Percentiles rank a stretch among this genome's conserved stretches.
phyloP scores from a whole-genome alignment of 371 early-diverging fungal species.

The Haplosporangium sp. region DNA sequence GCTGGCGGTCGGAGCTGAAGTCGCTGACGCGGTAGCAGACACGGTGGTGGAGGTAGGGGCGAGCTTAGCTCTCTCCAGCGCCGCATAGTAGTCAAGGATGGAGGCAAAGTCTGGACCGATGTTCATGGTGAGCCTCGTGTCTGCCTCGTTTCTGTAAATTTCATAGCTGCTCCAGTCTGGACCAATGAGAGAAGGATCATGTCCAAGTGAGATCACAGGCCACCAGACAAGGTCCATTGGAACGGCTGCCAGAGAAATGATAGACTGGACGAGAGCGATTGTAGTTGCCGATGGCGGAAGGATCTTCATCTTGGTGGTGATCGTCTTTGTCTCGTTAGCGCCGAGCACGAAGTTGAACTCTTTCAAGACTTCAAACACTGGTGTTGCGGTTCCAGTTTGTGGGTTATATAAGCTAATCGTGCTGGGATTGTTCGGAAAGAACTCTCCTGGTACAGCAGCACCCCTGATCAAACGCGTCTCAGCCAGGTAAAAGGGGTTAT shows the following conservation, averaged over 20 bases:
- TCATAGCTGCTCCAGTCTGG: not conserved
- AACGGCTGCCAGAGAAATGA: not conserved
- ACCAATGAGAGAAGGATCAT: not conserved
- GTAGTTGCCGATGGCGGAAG: not conserved
- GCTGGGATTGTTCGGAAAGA: too few species aligned
- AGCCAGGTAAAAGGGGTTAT: slow-evolving; percentile 9
- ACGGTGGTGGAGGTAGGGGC: not conserved
- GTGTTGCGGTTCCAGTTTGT: too few species aligned
- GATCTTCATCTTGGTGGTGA: slow-evolving; percentile 10
- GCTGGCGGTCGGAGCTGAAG: not conserved
- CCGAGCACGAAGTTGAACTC: not conserved
- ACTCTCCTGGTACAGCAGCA: not conserved
- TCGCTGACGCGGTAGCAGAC: not conserved
- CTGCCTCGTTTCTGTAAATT: not conserved
- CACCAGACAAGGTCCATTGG: not conserved
- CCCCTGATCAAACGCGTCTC: not conserved
- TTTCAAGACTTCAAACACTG: not conserved
- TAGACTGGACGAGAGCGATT: not conserved
- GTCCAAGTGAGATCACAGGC: not conserved
- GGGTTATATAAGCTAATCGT: too few species aligned
- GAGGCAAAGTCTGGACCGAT: not conserved
- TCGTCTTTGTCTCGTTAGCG: not conserved
- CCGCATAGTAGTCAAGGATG: not conserved
- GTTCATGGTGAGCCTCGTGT: not conserved
- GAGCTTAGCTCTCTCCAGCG: not conserved